Conservation (phyloP, 2,329 filamentous ascomycete genomes). For the Nigrospora sphaerica region DNA sequence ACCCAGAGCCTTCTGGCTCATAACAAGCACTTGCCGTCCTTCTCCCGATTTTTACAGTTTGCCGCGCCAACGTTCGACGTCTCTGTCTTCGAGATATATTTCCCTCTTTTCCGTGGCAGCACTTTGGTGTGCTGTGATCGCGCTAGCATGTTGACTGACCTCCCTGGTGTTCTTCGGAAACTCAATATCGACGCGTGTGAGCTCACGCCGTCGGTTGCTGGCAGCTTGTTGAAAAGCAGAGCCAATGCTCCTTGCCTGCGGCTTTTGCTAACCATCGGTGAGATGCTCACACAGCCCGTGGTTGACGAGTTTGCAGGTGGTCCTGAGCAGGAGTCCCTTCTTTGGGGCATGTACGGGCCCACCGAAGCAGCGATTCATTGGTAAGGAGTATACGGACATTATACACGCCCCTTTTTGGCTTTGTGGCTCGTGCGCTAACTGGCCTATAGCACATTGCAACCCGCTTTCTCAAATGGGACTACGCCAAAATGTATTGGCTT, state of each 20-base stretch:
- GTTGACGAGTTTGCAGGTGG: constrained; percentile 71
- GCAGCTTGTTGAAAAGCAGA: constrained; percentile 65
- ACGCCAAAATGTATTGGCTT: constrained; percentile 64
- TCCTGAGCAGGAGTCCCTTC: constrained; percentile 46
- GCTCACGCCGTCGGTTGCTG: constrained; percentile 81
- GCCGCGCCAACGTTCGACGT: constrained; percentile 92
- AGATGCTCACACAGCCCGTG: constrained; percentile 78
- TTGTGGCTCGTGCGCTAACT: neutral
- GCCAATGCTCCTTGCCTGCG: constrained; percentile 59
- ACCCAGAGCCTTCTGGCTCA: constrained; percentile 81
- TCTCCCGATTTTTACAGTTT: constrained; percentile 81
- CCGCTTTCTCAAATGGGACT: constrained; percentile 48
- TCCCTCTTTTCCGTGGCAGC: constrained; percentile 65
- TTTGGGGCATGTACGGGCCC: constrained; percentile 92
- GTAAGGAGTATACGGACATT: constrained; percentile 23
- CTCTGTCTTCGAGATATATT: constrained; percentile 92
- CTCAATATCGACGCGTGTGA: constrained; percentile 77
- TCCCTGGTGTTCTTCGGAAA: constrained; percentile 57
- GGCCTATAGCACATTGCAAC: constrained; percentile 56
- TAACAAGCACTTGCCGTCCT: constrained; percentile 66
- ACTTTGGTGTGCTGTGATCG: constrained; percentile 70
- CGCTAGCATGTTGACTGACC: constrained; percentile 63
- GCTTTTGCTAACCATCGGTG: constrained; percentile 78
- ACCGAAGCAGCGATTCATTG: constrained; percentile 90
- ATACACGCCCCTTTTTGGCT: no score